Conservation (phyloP, 129 eudicot species). For the Flaveria brownii region DNA sequence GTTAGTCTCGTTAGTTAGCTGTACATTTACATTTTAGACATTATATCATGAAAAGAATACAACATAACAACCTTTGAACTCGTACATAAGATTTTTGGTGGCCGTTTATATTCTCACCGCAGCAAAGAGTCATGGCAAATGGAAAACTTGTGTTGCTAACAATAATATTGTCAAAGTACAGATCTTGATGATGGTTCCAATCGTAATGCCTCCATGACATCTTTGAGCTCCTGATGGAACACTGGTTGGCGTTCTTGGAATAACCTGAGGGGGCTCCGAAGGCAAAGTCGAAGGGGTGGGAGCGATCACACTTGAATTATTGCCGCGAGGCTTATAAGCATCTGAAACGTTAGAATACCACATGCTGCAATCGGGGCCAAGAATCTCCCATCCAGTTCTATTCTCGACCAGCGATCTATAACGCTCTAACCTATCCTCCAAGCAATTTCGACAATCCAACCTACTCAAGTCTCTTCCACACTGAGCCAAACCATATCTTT, state of each 20-base stretch:
- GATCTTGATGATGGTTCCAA: background rate
- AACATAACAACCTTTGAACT: no score
- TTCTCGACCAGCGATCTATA: conserved; percentile 1
- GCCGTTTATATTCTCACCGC: background rate
- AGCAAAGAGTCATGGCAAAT: background rate
- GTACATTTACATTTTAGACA: no score
- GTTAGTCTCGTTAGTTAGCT: no score
- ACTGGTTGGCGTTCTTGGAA: background rate
- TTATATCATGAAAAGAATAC: no score
- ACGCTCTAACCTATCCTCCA: conserved; percentile 11
- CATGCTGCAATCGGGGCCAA: conserved; percentile 33
- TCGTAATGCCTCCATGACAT: background rate
- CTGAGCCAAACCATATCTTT: conserved; percentile 36
- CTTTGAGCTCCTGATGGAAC: conserved; percentile 10
- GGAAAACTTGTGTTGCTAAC: background rate
- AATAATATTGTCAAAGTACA: background rate
- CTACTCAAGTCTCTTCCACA: conserved; percentile 36
- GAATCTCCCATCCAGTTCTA: conserved; percentile 23
- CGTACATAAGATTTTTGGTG: background rate
- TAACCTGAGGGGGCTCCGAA: background rate
- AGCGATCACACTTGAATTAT: background rate
- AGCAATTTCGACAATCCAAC: conserved; percentile 27
- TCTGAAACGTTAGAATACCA: conserved; percentile 26
- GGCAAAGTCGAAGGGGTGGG: background rate
- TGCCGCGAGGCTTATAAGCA: background rate